Base-by-base conservation (phyloP, 495 filamentous ascomycete genomes). In the Talaromyces liani region DNA sequence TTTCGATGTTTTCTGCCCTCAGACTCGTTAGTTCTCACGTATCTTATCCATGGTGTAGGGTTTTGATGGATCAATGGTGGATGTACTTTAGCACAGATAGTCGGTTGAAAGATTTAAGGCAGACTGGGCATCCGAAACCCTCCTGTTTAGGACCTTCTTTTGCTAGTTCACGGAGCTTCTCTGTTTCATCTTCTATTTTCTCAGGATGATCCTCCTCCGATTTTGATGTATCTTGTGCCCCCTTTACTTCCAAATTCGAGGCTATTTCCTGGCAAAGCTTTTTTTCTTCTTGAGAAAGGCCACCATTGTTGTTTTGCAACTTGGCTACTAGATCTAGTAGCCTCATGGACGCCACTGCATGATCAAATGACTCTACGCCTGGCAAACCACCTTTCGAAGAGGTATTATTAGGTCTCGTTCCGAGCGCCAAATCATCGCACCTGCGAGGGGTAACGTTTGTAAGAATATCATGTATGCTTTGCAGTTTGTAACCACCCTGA, bases 1-100 rank as follows among this genome's bases (percentile, higher is more conserved):
- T 92, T 95, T 72, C 85, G 79, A 71, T 97, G 93, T 74, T 97
- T 98, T 62, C 91, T 94, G 39, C 16, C 61, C 36, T 16, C 36
- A 9, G 25, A 34, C 0, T 22, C 12, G 33, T 41, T 27, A 7
- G 66, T 71, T 63, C 14, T 12, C 8, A 20, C 1, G 18, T 49
- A 4, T 49, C 0, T 49, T 22, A 7, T 49, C n/a, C 1, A 49
- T 18, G 16, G 8, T 18, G 6, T 2, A 49, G 45, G 10, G 41
- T 36, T 36, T 36, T 36, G 33, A 36, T 36, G 9, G n/a, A 6
- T 3, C 16, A 18, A 16, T 55, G 24, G 24, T 27, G 6, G 2
- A 29, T 55, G 24, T 55, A 55, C 51, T 27, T 55, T 24, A 55
- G 25, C 22, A 10, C 9, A 55, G 51, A 55, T 10, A 6, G 51